These are phyloP conservation scores for Mucor velutinosus DNA, from an alignment of 371 early-diverging fungal species.

Conservation along the genomic window DNA sequence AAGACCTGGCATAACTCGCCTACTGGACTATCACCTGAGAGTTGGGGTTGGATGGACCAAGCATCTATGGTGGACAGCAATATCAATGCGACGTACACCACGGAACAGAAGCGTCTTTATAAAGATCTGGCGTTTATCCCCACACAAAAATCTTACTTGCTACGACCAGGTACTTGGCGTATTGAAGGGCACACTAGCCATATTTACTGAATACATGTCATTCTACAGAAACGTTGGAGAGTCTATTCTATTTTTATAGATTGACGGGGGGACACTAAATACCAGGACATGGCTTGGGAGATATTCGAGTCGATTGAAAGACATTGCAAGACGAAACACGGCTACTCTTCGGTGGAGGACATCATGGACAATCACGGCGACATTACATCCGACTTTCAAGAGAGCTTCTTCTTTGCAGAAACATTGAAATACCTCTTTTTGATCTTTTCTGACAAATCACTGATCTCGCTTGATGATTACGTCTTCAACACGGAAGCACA, in stretches of 20 bases:
- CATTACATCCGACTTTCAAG: constrained; percentile 30
- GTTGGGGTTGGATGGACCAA: constrained; percentile 47
- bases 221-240: constrained; percentile 69
- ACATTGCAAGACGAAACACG: constrained; percentile 48
- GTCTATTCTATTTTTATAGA: constrained; percentile 72
- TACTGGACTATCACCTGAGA: constrained; percentile 44
- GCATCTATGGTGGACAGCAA: background rate
- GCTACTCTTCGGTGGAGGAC: constrained; percentile 40
- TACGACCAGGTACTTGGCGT: background rate
- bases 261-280: constrained; percentile 58
- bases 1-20: constrained; percentile 37
- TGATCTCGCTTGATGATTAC: constrained; percentile 72
- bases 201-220: background rate
- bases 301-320: constrained; percentile 68
- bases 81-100: background rate
- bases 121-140: constrained; percentile 25
- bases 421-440: constrained; percentile 92
- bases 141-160: constrained; percentile 4
- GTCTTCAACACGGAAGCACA: constrained; percentile 78
- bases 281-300: constrained; percentile 66
- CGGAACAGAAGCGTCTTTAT: background rate
- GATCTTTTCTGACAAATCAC: constrained; percentile 65
- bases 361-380: constrained; percentile 15
- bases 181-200: background rate
- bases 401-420: constrained; percentile 85